Evolutionary conservation across 805 yeast genomes (phyloP).

Genomic region (Barnettozyma sucrosica): DNA sequence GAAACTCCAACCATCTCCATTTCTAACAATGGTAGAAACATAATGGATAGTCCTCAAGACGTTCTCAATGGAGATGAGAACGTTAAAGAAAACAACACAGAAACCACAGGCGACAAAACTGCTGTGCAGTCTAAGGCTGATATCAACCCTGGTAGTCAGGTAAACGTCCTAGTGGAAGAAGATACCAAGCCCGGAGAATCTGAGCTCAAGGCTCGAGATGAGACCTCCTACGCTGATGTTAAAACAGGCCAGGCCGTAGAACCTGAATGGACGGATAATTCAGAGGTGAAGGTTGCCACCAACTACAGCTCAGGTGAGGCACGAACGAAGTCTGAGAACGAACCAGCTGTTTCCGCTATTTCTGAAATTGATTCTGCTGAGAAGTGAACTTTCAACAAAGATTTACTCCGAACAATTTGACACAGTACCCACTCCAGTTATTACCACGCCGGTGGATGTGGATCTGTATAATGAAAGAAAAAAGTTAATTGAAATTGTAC

Average conservation of each 20-base stretch:
- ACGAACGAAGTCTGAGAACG: neutral
- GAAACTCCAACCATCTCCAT: neutral
- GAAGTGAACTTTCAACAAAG: neutral
- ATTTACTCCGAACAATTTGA: neutral
- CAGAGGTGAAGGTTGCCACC: neutral
- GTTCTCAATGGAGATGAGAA: neutral
- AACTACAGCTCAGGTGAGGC: neutral
- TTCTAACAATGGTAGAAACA: neutral
- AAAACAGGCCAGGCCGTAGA: neutral
- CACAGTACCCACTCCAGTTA: neutral
- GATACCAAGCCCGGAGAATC: neutral
- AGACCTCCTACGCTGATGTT: neutral
- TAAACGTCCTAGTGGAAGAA: neutral
- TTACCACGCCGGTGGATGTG: too few species aligned
- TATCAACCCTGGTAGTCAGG: neutral
- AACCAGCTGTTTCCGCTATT: neutral
- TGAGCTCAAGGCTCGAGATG: too few species aligned
- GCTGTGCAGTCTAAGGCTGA: neutral
- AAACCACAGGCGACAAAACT: neutral
- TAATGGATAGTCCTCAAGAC: neutral
- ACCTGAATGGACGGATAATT: neutral
- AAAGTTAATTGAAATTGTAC: neutral
- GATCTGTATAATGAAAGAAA: neutral
- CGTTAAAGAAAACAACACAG: too few species aligned
- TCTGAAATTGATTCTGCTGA: neutral